phyloP scores from a whole-genome alignment of 768 basidiomycete species.

The Daedalea quercina region DNA sequence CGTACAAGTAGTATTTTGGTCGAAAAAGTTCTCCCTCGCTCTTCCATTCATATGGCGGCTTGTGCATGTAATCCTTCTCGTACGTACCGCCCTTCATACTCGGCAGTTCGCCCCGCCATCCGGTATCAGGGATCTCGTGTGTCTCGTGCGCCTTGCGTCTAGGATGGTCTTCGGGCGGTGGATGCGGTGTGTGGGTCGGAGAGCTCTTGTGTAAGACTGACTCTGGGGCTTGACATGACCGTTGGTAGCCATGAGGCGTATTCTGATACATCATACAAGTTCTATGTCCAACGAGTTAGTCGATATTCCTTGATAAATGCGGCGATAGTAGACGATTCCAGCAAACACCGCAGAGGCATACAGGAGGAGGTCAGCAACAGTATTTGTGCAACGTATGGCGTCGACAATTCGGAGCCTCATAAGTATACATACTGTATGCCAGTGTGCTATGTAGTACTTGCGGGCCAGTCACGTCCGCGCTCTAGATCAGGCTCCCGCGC shows the following conservation, averaged over 20 bases:
- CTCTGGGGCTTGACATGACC: slow-evolving; percentile 8
- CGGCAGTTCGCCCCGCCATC: slow-evolving; percentile 20
- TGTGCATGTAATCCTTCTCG: slow-evolving; percentile 23
- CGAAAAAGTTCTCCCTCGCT: slow-evolving; percentile 17
- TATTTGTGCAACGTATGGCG: too few species aligned
- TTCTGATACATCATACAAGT: background rate
- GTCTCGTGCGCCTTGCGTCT: background rate
- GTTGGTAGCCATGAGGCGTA: background rate
- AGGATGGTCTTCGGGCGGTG: slow-evolving; percentile 18
- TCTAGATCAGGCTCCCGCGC: too few species aligned
- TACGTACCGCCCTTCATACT: slow-evolving; percentile 18
- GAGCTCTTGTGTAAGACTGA: slow-evolving; percentile 7
- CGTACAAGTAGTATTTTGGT: slow-evolving; percentile 19
- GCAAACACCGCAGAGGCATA: too few species aligned
- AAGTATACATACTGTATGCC: too few species aligned
- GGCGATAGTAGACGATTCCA: too few species aligned
- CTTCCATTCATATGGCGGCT: slow-evolving; percentile 25
- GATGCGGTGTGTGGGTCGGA: slow-evolving; percentile 17
- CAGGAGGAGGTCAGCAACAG: too few species aligned
- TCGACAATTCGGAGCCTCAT: too few species aligned
- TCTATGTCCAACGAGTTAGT: background rate
- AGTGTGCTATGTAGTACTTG: too few species aligned
- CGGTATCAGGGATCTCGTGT: slow-evolving; percentile 19
- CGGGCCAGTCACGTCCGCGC: too few species aligned
- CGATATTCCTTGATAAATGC: too few species aligned